Conservation (phyloP, 2,329 filamentous ascomycete species). For the Sporothrix phasma region DNA sequence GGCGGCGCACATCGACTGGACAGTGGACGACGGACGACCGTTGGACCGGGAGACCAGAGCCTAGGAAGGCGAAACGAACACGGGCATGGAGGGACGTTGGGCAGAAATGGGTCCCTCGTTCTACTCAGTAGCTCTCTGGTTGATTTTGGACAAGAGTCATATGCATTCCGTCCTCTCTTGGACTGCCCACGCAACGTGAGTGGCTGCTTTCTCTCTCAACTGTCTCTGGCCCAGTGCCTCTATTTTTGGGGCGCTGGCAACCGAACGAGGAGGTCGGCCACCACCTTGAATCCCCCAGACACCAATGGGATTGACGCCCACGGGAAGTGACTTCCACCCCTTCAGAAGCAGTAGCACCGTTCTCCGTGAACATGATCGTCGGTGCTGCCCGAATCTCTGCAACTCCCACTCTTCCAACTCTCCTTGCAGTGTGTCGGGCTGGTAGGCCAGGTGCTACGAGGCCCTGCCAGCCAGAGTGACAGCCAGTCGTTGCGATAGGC, state of each 20-base stretch:
- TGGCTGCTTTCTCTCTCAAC: not conserved
- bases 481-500: not conserved
- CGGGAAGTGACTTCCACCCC: too few species aligned
- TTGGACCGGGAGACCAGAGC: constrained; percentile 15
- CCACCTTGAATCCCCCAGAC: not conserved
- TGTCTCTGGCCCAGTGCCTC: not conserved
- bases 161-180: not conserved
- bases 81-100: constrained; percentile 18
- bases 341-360: not conserved
- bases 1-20: constrained; percentile 21
- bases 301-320: too few species aligned
- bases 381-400: too few species aligned
- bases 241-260: constrained; percentile 23
- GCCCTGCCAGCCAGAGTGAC: not conserved
- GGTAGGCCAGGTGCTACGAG: not conserved
- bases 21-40: constrained; percentile 21
- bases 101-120: constrained; percentile 24
- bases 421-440: not conserved
- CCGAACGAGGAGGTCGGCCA: constrained; percentile 20
- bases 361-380: not conserved
- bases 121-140: too few species aligned
- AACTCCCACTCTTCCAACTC: too few species aligned
- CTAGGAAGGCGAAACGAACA: too few species aligned
- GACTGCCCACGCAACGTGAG: not conserved
- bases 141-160: not conserved